Evolutionary conservation across 1,139 yeast species (phyloP), one percentile per base, ranked within the genome.

Genomic region (Nematodospora anomalae): DNA sequence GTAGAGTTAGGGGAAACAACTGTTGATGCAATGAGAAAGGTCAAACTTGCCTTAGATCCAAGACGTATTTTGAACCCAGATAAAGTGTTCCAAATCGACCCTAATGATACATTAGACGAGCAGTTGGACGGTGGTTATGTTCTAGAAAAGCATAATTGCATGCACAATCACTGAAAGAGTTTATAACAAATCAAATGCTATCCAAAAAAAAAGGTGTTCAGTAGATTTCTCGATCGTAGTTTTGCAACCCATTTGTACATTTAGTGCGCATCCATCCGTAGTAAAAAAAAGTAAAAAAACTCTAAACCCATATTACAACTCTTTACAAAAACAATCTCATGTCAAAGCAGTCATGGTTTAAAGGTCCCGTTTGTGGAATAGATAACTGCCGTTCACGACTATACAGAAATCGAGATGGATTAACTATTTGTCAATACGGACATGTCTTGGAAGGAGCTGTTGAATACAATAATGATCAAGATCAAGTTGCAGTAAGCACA

Each of bases 341-440:
- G 50, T 46, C 46, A 26, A 39, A 63, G 28, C 68, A 62, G 41
- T 50, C 55, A 20, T 80, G 82, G 81, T 67, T 70, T 33, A 66
- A 77, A 48, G 97, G 97, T 2, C 83, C 87, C 5, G 62, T 82
- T 9, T 92, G 98, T 69, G 97, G 97, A 2, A 80, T 81, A 3
- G 90, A 84, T 46, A 90, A 92, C 65, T 92, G 98, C 62, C 78
- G 84, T 4, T 85, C 96, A 2, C 64, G 80, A 33, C 72, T 82
- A 35, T 92, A 87, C 77, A 71, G 83, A 35, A 61, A 75, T 24
- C 66, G 78, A 7, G 88, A 85, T 52, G 97, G 97, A 16, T 77
- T 77, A 38, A 74, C 80, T 40, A 81, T 88, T 15, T 92, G 98
- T 56, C 90, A 86, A 53, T 83, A 76, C 53, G 97, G 97, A 2